Evolutionary conservation across 108 stramenopile species (phyloP).

Genomic region (Heterococcus sp.): DNA sequence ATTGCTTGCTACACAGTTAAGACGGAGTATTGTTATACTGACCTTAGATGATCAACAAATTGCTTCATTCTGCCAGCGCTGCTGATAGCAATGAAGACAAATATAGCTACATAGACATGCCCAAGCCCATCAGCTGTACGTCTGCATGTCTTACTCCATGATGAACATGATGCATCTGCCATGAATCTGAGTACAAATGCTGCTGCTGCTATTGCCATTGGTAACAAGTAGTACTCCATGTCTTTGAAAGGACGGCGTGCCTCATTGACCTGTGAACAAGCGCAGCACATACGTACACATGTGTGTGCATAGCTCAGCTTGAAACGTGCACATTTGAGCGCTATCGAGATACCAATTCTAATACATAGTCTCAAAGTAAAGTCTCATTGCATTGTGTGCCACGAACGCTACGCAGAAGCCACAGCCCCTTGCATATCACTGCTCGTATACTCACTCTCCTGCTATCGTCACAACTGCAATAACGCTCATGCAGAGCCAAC

Average conservation of each 20-base stretch:
- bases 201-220: not conserved
- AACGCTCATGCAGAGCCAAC: no score
- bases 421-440: no score
- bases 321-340: not conserved
- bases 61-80: constrained; percentile 15
- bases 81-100: constrained; percentile 28
- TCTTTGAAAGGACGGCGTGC: not conserved
- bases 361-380: no score
- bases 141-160: constrained; percentile 18
- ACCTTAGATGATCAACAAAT: constrained; percentile 17
- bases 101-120: constrained; percentile 34
- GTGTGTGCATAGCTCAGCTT: not conserved
- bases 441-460: no score
- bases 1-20: no score
- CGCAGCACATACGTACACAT: not conserved
- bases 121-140: constrained; percentile 30
- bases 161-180: not conserved
- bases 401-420: no score
- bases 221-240: not conserved
- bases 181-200: not conserved
- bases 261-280: not conserved
- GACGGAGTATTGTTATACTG: no score
- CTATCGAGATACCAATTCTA: no score
- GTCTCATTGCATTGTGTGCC: no score
- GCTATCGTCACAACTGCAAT: no score